Percentiles rank a stretch among this genome's conserved stretches.
Evolutionary conservation across 2,329 filamentous ascomycete genomes (phyloP).

Genomic region (Exophiala sp.): DNA sequence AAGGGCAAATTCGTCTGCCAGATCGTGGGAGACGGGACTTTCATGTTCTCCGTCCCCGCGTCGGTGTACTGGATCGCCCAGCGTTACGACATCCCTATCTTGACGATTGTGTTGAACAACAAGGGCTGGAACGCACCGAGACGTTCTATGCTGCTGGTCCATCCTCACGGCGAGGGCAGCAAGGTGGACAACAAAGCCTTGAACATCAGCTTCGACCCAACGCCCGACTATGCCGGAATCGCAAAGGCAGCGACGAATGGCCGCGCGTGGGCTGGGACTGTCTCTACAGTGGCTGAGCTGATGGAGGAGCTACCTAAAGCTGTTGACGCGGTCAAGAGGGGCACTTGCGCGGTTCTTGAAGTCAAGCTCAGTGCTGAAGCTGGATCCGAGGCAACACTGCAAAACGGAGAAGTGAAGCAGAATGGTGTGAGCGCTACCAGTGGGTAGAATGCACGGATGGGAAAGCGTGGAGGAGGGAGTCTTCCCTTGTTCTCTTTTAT

Average conservation of each 20-base stretch:
- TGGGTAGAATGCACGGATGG: constrained; percentile 4
- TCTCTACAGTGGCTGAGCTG: constrained; percentile 52
- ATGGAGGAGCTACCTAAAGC: constrained; percentile 51
- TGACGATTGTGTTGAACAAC: constrained; percentile 64
- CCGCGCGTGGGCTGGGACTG: constrained; percentile 53
- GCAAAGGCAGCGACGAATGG: constrained; percentile 61
- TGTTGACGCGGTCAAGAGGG: constrained; percentile 53
- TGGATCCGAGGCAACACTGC: background rate
- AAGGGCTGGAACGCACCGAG: constrained; percentile 65
- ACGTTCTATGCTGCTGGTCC: constrained; percentile 56
- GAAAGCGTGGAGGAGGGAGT: too few relatives aligned
- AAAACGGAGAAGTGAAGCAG: background rate
- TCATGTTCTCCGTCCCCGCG: constrained; percentile 59
- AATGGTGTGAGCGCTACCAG: constrained; percentile 1
- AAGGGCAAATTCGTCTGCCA: constrained; percentile 58
- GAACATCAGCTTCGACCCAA: constrained; percentile 61
- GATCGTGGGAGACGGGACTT: constrained; percentile 64
- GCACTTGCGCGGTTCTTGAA: constrained; percentile 56
- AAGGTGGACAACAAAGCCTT: constrained; percentile 58
- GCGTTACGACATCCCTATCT: constrained; percentile 59
- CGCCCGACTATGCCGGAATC: constrained; percentile 62
- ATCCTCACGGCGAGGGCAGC: constrained; percentile 57
- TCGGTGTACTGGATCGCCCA: constrained; percentile 64
- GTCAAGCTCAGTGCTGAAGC: constrained; percentile 28
- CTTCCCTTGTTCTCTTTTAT: too few relatives aligned